Percentiles rank a stretch among this genome's conserved stretches.
Evolutionary conservation across 257 asterid species (phyloP).

Genomic region (Scutellaria minor): DNA sequence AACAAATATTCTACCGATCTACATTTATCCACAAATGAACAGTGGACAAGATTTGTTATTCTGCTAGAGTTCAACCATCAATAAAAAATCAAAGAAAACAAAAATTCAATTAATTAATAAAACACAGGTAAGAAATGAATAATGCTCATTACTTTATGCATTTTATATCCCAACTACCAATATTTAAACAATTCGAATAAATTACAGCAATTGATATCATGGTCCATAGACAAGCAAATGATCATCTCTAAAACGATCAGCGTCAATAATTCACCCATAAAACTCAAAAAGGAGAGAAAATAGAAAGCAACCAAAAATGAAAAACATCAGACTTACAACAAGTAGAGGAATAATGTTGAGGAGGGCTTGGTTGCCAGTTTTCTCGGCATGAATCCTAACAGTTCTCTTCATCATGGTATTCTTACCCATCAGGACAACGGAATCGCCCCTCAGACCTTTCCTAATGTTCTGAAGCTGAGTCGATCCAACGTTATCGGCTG

Average conservation of each 20-base stretch:
- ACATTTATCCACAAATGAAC: too few species aligned
- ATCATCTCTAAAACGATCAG: neutral
- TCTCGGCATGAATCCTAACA: slow-evolving; percentile 74
- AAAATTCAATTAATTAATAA: neutral
- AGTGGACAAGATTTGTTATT: too few species aligned
- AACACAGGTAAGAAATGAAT: too few species aligned
- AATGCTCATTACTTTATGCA: too few species aligned
- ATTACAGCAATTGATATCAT: neutral
- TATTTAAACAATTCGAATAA: neutral
- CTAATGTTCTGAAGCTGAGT: slow-evolving; percentile 82
- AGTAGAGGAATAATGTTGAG: slow-evolving; percentile 84
- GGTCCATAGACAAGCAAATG: neutral
- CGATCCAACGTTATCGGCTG: slow-evolving; percentile 90
- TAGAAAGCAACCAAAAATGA: too few species aligned
- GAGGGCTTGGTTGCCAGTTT: slow-evolving; percentile 66
- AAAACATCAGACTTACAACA: slow-evolving; percentile 48
- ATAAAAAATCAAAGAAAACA: too few species aligned
- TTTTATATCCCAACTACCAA: too few species aligned
- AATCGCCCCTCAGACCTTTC: slow-evolving; percentile 77
- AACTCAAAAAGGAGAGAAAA: neutral
- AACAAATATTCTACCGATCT: neutral
- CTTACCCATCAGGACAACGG: slow-evolving; percentile 88
- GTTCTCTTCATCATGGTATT: slow-evolving; percentile 94
- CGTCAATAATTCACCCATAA: neutral
- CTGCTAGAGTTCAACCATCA: too few species aligned